Percentiles rank a stretch among this genome's conserved stretches.
These are phyloP conservation scores for Claviceps cyperi DNA, from an alignment of 2,329 filamentous ascomycete genomes.

Conservation along the genomic window DNA sequence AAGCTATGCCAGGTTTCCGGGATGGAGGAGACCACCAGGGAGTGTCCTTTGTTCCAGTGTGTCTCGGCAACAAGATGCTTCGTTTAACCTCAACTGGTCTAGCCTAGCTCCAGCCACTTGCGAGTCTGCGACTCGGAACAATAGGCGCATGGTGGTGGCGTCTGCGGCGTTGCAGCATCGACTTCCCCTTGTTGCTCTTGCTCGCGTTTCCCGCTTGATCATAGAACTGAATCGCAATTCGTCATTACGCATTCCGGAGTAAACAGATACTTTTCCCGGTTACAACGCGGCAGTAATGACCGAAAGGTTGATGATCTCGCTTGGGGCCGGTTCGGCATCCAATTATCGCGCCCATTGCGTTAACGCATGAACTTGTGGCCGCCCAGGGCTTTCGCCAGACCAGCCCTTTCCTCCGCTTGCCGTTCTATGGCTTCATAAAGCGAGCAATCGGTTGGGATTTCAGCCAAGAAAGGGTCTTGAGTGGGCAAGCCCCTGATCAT, in stretches of 20 bases:
- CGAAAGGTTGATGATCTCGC: background rate
- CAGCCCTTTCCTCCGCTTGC: no score
- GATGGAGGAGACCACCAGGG: background rate
- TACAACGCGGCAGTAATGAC: background rate
- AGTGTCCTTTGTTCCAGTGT: background rate
- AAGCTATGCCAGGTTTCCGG: background rate
- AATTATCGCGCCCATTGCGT: background rate
- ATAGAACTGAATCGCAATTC: background rate
- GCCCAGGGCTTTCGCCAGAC: background rate
- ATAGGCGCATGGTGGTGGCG: constrained; percentile 4
- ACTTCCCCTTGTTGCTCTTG: background rate
- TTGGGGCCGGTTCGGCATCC: background rate
- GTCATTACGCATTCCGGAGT: constrained; percentile 1
- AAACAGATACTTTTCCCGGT: background rate
- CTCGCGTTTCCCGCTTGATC: no score
- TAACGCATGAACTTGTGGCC: background rate
- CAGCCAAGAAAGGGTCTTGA: no score
- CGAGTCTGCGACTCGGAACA: background rate
- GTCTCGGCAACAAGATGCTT: background rate
- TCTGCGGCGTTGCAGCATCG: background rate
- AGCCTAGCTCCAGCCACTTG: background rate
- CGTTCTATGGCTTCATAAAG: no score
- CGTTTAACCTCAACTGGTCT: background rate
- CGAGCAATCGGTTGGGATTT: no score
- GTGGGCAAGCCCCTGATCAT: no score